Evolutionary conservation across 208 protist genomes (phyloP).

Genomic region (Leishmania aethiopica): DNA sequence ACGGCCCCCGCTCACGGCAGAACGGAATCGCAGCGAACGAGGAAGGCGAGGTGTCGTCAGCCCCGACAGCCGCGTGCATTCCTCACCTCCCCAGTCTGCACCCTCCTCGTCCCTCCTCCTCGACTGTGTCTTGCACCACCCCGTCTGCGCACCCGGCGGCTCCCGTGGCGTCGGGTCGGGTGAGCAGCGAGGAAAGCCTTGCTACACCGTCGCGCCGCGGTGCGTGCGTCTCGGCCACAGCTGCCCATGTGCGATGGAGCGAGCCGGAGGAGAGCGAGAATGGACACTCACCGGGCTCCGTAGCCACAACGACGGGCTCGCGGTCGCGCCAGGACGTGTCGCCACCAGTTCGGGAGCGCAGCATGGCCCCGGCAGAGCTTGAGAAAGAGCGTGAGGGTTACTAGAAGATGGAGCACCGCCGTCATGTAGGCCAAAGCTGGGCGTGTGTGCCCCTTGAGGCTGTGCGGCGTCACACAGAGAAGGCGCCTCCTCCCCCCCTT

Average conservation of each 20-base stretch:
- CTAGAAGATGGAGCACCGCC: background rate
- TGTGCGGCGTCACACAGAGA: background rate
- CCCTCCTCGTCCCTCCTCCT: background rate
- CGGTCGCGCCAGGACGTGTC: constrained; percentile 40
- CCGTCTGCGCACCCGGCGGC: background rate
- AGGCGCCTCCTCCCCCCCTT: background rate
- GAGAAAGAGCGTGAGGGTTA: constrained; percentile 10
- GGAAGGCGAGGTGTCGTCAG: background rate
- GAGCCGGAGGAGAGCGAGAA: constrained; percentile 22
- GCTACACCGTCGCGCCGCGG: background rate
- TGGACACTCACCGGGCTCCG: constrained; percentile 15
- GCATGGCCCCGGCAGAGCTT: constrained; percentile 53
- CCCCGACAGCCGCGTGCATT: background rate
- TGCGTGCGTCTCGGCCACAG: background rate
- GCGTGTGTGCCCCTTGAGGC: background rate
- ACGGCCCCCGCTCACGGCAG: background rate
- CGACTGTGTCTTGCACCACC: background rate
- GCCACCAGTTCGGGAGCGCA: constrained; percentile 54
- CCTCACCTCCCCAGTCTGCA: background rate
- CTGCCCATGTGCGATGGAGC: constrained; percentile 20
- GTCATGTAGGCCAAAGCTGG: background rate
- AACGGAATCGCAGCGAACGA: background rate
- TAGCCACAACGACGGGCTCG: constrained; percentile 9
- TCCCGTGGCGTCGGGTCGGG: background rate
- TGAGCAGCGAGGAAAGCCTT: background rate